Evolutionary conservation across 2,329 filamentous ascomycete genomes (phyloP).

Genomic region (Ceratocystiopsis sp.): DNA sequence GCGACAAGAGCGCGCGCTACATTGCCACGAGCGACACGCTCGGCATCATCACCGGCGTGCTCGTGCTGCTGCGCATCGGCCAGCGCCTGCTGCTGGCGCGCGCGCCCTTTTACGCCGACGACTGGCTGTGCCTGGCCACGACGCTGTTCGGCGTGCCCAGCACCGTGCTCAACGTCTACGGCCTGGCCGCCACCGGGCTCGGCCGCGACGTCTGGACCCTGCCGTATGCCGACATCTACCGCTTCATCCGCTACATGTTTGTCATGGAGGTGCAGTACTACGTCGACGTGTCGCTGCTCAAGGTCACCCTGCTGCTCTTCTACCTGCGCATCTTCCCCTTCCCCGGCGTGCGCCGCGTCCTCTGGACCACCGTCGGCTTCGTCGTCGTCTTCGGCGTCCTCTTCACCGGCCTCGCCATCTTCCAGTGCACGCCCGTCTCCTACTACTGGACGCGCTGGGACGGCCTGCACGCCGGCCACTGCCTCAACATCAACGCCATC

Average conservation of each 20-base stretch:
- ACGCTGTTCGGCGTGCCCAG: conserved; percentile 14
- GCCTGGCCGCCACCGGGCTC: conserved; percentile 23
- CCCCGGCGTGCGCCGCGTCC: conserved; percentile 18
- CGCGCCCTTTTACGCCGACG: conserved; percentile 18
- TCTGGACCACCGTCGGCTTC: conserved; percentile 25
- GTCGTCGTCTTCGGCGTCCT: conserved; percentile 21
- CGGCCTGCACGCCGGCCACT: conserved; percentile 26
- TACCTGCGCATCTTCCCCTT: conserved; percentile 37
- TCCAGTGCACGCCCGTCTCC: conserved; percentile 33
- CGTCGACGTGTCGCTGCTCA: conserved; percentile 25
- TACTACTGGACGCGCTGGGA: conserved; percentile 39
- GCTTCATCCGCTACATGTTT: conserved; percentile 26
- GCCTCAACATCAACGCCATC: conserved; percentile 30
- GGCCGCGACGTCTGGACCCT: conserved; percentile 35
- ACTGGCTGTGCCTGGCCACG: conserved; percentile 17
- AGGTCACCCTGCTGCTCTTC: conserved; percentile 35
- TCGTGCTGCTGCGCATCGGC: conserved; percentile 21
- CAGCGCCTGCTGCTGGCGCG: conserved; percentile 17
- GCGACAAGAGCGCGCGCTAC: conserved; percentile 17
- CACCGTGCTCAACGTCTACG: conserved; percentile 16
- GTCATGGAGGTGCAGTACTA: conserved; percentile 27
- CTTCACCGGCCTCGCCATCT: conserved; percentile 26
- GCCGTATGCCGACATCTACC: conserved; percentile 21
- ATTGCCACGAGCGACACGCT: conserved; percentile 15
- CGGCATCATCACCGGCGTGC: conserved; percentile 18